Evolutionary conservation across 148 eudicot genomes (phyloP).

Genomic region (Nepenthes gracilis): DNA sequence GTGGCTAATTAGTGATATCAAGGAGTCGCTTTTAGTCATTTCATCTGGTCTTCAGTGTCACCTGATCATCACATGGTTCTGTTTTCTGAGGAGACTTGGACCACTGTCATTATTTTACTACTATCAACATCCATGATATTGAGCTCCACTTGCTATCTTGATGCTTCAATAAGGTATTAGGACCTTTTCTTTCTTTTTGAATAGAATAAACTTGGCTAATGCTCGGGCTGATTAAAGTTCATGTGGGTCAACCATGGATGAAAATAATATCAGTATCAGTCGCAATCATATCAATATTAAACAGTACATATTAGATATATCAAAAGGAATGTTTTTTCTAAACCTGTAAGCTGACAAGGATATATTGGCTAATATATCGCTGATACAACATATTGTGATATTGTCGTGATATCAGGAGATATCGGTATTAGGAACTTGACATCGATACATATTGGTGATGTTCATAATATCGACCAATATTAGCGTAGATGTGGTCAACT

Average conservation of each 20-base stretch:
- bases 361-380: too few species aligned
- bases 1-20: background rate
- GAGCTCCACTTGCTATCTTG: conserved; percentile 9
- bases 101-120: conserved; percentile 13
- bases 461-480: too few species aligned
- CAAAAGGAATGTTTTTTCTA: too few species aligned
- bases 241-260: background rate
- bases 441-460: too few species aligned
- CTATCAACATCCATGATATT: conserved; percentile 8
- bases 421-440: too few species aligned
- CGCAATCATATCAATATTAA: too few species aligned
- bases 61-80: conserved; percentile 21
- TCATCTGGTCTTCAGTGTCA: conserved; percentile 8
- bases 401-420: too few species aligned
- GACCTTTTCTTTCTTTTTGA: background rate
- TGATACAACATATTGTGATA: too few species aligned
- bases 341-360: too few species aligned
- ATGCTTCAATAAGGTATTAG: conserved; percentile 4
- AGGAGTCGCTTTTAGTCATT: conserved; percentile 1
- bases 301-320: too few species aligned
- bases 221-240: background rate
- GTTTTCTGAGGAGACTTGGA: conserved; percentile 11
- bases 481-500: too few species aligned
- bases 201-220: background rate
- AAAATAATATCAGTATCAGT: too few species aligned